Evolutionary conservation across 2,329 filamentous ascomycete genomes (phyloP).

Genomic region (Tolypocladium pustulatum): DNA sequence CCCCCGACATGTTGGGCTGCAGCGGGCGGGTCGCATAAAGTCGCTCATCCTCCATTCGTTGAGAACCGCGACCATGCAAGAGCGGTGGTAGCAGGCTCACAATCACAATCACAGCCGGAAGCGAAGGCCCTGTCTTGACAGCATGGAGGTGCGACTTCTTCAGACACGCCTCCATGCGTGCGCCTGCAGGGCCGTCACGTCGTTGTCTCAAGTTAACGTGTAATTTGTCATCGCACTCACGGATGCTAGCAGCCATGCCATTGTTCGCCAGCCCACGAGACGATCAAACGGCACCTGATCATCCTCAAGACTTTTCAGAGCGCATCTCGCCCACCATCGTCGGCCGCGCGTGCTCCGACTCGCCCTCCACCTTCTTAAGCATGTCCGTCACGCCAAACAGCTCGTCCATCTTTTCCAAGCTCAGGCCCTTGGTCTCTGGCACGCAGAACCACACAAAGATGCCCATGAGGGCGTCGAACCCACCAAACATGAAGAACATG

Average conservation of each 20-base stretch:
- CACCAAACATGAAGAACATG: constrained; percentile 60
- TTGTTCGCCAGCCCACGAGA: background rate
- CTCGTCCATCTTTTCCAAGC: constrained; percentile 56
- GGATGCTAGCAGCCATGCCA: too few species aligned
- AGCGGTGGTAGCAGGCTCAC: background rate
- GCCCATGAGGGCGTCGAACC: constrained; percentile 55
- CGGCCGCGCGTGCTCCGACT: constrained; percentile 16
- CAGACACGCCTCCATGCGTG: background rate
- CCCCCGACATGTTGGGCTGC: background rate
- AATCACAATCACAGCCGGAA: background rate
- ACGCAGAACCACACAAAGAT: constrained; percentile 57
- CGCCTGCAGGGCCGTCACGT: background rate
- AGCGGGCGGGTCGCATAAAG: background rate
- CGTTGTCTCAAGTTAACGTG: background rate
- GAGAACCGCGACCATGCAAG: background rate
- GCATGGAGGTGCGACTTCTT: background rate
- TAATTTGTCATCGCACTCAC: background rate
- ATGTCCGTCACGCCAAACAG: constrained; percentile 49
- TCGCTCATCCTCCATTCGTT: background rate
- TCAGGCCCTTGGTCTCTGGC: constrained; percentile 59
- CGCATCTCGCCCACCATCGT: constrained; percentile 16
- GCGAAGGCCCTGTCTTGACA: background rate
- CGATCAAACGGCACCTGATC: background rate
- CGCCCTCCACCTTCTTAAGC: constrained; percentile 17
- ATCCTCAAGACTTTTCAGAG: constrained; percentile 6